phyloP scores from a whole-genome alignment of 257 asterid genomes.

The Asclepias syriaca region DNA sequence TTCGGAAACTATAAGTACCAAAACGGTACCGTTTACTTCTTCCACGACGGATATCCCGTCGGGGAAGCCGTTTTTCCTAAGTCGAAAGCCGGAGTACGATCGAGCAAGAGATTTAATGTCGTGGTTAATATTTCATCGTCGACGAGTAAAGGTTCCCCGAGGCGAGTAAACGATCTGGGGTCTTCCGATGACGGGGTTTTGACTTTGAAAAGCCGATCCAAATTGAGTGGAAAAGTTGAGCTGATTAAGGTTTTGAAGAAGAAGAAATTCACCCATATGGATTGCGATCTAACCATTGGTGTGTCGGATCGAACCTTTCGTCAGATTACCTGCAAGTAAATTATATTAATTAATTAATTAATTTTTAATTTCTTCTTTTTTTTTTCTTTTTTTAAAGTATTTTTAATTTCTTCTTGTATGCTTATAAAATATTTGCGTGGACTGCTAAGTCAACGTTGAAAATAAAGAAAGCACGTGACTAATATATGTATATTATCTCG shows the following conservation, averaged over 20 bases:
- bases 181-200: constrained; percentile 15
- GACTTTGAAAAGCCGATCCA: constrained; percentile 23
- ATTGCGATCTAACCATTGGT: constrained; percentile 26
- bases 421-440: no score
- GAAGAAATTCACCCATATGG: constrained; percentile 34
- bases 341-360: no score
- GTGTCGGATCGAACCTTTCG: constrained; percentile 9
- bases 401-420: no score
- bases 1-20: constrained; percentile 38
- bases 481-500: no score
- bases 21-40: constrained; percentile 22
- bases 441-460: no score
- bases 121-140: constrained; percentile 19
- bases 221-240: constrained; percentile 37
- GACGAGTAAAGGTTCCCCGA: neutral
- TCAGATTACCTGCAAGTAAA: constrained; percentile 18
- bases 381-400: no score
- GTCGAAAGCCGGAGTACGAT: constrained; percentile 20
- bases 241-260: constrained; percentile 32
- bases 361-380: no score
- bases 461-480: no score
- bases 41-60: constrained; percentile 18
- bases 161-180: constrained; percentile 17
- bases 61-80: constrained; percentile 26
- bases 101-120: constrained; percentile 22